Base-by-base conservation (phyloP, 805 yeast species). In the Pachysolen tannophilus region DNA sequence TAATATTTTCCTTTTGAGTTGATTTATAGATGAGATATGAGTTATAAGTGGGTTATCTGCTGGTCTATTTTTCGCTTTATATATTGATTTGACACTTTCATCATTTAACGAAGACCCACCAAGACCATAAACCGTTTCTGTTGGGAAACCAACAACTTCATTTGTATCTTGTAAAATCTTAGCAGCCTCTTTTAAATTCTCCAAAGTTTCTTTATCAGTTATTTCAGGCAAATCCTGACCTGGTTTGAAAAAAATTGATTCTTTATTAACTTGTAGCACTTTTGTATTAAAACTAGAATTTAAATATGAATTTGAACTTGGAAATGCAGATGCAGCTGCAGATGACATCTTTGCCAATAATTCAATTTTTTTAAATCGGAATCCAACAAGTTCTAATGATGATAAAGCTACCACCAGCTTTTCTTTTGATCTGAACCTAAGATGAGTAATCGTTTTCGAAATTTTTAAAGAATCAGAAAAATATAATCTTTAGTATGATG, bases 91-190 rank as follows among this genome's bases (percentile, higher is more conserved):
- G 2, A 88, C 95, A 0, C 94, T 72, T 5, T 72, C 75, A 35
- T 86, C 86, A 35, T 65, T 68, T 33, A 84, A 61, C 0, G 94
- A 83, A 3, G 88, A 80, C 1, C 92, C 98, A 0, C 95, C 98
- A 1, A 92, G 66, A 0, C 98, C 98, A 55, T 92, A 92, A 0
- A 92, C 98, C 0, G 98, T 92, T 52, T 92, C 98, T 0, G 98
- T 85, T 2, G 98, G 98, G 48, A 92, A 88, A 0, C 90, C 97
- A 10, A 92, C 87, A 0, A 80, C 86, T 19, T 75, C 63, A 26
- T 67, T 52, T 0, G 79, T 61, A 2, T 56, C 55, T 13, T 61
- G 54, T 4, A 87, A 55, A 4, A 77, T 57, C 2, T 60, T 46
- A 0, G 86, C 78, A 5, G 96, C 97, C 14, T 56, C 56, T 8